phyloP scores from a whole-genome alignment of 768 basidiomycete genomes.

The Saitozyma sp. region DNA sequence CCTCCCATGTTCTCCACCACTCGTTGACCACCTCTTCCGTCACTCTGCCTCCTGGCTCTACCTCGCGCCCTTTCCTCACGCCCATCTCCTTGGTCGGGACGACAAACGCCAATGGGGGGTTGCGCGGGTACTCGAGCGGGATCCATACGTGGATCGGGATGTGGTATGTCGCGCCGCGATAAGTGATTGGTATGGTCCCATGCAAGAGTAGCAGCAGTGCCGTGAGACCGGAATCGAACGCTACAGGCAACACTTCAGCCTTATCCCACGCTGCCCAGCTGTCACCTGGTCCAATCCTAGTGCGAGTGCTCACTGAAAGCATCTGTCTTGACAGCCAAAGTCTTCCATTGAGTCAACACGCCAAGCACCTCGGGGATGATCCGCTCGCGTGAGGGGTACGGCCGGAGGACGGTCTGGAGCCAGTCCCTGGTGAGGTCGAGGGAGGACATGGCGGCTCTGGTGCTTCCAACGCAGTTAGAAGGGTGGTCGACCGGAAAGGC shows the following conservation, averaged over 20 bases:
- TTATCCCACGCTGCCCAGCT: not conserved
- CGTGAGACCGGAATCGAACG: slow-evolving; percentile 90
- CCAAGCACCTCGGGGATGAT: slow-evolving; percentile 41
- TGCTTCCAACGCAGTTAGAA: not conserved
- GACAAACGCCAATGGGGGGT: slow-evolving; percentile 83
- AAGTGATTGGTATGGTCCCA: slow-evolving; percentile 85
- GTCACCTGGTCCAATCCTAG: too few relatives aligned
- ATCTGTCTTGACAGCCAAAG: slow-evolving; percentile 52
- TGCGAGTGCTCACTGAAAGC: slow-evolving; percentile 49
- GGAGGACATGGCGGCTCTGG: slow-evolving; percentile 24
- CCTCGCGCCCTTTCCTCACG: slow-evolving; percentile 68
- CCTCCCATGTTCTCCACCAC: slow-evolving; percentile 85
- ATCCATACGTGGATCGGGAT: slow-evolving; percentile 92
- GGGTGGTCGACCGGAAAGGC: not conserved
- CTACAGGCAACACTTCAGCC: slow-evolving; percentile 53
- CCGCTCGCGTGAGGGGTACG: slow-evolving; percentile 44
- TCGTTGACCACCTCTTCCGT: slow-evolving; percentile 71
- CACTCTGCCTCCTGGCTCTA: slow-evolving; percentile 62
- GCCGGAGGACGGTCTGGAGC: slow-evolving; percentile 45
- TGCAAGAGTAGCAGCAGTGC: slow-evolving; percentile 87
- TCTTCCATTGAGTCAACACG: slow-evolving; percentile 35
- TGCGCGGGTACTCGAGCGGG: slow-evolving; percentile 75
- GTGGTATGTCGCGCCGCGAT: slow-evolving; percentile 75
- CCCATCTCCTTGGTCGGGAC: slow-evolving; percentile 90
- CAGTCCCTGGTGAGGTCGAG: slow-evolving; percentile 44